These are phyloP conservation scores for Uromyces viciae-fabae DNA, from an alignment of 1,284 basidiomycete genomes.

Conservation along the genomic window DNA sequence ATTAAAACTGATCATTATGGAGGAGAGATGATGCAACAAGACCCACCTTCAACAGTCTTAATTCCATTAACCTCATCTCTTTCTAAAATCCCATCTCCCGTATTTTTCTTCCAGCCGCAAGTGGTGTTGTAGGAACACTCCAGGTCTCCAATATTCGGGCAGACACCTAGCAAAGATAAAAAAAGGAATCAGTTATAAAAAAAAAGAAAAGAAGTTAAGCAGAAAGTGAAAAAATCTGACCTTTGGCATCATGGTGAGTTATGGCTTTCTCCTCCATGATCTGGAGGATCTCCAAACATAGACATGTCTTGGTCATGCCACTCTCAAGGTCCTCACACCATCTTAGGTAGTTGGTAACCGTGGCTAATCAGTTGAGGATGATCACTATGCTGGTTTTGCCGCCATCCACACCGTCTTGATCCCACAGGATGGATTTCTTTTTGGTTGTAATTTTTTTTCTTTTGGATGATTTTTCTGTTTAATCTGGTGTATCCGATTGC, in stretches of 20 bases:
- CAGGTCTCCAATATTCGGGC: not conserved
- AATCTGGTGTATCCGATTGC: not conserved
- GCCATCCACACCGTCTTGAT: not conserved
- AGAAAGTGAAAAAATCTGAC: too few species aligned
- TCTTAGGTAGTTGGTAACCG: not conserved
- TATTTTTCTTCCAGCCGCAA: not conserved
- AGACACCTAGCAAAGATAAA: not conserved
- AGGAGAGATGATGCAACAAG: too few species aligned
- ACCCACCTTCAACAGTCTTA: too few species aligned
- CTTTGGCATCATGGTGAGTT: not conserved
- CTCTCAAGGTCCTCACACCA: not conserved
- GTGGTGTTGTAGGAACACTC: constrained; percentile 2
- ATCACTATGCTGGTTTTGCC: not conserved
- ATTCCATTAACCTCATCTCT: not conserved
- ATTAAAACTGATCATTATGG: not conserved
- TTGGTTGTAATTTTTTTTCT: not conserved
- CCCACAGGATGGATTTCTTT: not conserved
- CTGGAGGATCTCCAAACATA: not conserved
- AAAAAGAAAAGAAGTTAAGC: not conserved
- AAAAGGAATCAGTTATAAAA: too few species aligned
- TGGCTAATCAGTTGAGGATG: not conserved
- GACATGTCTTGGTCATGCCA: not conserved
- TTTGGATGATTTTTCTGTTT: not conserved
- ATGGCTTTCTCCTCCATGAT: not conserved
- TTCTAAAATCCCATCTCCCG: not conserved